Evolutionary conservation across 495 filamentous ascomycete genomes (phyloP).

Genomic region (Eremomyces bilateralis): DNA sequence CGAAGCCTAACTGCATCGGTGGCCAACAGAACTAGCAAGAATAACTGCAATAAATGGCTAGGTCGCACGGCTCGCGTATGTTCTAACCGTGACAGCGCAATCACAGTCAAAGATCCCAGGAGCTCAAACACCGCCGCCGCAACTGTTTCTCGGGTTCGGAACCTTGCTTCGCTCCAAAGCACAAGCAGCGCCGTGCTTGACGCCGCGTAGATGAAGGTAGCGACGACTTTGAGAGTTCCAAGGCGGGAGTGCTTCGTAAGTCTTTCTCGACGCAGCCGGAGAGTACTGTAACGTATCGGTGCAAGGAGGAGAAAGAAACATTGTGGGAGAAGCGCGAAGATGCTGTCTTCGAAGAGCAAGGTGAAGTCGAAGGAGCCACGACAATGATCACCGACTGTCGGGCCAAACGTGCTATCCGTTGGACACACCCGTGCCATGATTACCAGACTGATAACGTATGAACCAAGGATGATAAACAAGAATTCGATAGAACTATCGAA

Average conservation of each 20-base stretch:
- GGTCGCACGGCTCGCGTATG: constrained; percentile 8
- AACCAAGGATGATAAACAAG: no score
- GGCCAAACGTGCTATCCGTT: constrained; percentile 10
- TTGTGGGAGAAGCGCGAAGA: constrained; percentile 7
- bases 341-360: constrained; percentile 10
- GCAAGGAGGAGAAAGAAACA: constrained; percentile 7
- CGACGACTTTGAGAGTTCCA: background rate
- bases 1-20: constrained; percentile 8
- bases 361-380: constrained; percentile 13
- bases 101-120: constrained; percentile 3
- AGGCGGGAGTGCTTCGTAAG: constrained; percentile 8
- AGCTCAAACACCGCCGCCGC: constrained; percentile 5
- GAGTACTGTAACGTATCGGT: constrained; percentile 6
- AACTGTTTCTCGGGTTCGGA: constrained; percentile 7
- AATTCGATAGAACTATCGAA: no score
- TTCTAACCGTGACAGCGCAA: constrained; percentile 6
- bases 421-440: constrained; percentile 8
- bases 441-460: no score
- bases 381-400: constrained; percentile 7
- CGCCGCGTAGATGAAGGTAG: constrained; percentile 4
- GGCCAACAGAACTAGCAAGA: constrained; percentile 7
- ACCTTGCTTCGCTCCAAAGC: constrained; percentile 8
- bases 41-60: constrained; percentile 11
- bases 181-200: constrained; percentile 8
- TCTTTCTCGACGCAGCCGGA: constrained; percentile 3